Base-by-base conservation (phyloP, 2,329 filamentous ascomycete genomes). In the Trichoderma sp. region DNA sequence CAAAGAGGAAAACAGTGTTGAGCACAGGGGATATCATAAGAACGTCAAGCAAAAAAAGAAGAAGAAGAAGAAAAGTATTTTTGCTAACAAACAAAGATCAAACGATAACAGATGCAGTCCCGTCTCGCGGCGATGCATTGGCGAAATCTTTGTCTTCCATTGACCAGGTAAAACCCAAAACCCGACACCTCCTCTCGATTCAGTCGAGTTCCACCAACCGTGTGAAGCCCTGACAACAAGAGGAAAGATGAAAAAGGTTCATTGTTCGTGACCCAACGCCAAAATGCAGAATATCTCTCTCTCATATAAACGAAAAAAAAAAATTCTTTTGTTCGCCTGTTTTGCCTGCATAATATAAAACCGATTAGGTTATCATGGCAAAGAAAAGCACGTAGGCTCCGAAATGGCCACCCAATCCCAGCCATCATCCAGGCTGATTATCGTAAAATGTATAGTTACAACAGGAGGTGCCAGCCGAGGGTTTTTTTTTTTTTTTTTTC, bases 251-350 rank as follows among this genome's bases (percentile, higher is more conserved):
- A 25, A 56, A 57, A n/a, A 32, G 5, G 25, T n/a, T 17, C n/a
- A 42, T 59, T 56, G 52, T 60, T 67, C 64, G 45, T 67, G 42
- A 56, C 57, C 64, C 56, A 67, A 67, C 64, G 64, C 64, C 64
- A 22, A 61, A 61, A 67, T 53, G 54, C 45, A 53, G 34, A 67
- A 53, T 54, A 13, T 60, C 37, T 54, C 50, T 54, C 27, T 54
- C 29, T 54, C 5, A 17, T 27, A 29, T n/a, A 29, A 32, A 54
- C 32, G 17, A 7, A 54, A 54, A 9, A 54, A n/a, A 27, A 17
- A 54, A 42, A 53, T 42, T 35, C 35, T 35, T 13, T 34, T 54
- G 25, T 39, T 59, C 57, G 34, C 53, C 64, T 35, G 39, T 27
- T 37, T 39, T 64, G 60, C 35, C 35, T 22, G 60, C 34, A 64